These are phyloP conservation scores for Fusarium veterinarium DNA, from an alignment of 2,329 filamentous ascomycete genomes.

Conservation along the genomic window DNA sequence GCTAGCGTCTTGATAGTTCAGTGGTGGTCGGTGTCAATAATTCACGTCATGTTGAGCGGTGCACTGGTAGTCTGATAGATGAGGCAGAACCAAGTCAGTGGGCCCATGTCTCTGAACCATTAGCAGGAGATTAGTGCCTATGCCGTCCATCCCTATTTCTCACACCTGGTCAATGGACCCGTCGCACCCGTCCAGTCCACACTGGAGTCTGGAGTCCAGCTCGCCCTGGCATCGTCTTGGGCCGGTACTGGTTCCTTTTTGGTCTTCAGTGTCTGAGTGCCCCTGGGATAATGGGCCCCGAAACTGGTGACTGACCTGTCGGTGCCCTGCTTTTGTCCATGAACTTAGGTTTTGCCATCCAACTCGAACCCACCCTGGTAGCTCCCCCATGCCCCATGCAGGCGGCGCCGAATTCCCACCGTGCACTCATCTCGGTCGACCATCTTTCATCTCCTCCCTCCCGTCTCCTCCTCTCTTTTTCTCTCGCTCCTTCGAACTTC, in stretches of 20 bases:
- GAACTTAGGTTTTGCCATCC: slow-evolving; percentile 18
- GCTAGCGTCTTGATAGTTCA: slow-evolving; percentile 15
- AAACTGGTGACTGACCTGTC: slow-evolving; percentile 32
- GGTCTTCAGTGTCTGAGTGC: slow-evolving; percentile 32
- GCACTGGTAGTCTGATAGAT: background rate
- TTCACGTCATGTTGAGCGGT: background rate
- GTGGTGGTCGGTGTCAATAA: slow-evolving; percentile 8
- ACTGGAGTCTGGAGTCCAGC: slow-evolving; percentile 8
- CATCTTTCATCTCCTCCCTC: slow-evolving; percentile 44
- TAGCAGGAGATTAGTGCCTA: slow-evolving; percentile 33
- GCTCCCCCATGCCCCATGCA: slow-evolving; percentile 24
- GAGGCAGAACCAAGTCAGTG: background rate
- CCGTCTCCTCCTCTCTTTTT: slow-evolving; percentile 40
- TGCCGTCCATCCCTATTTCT: slow-evolving; percentile 17
- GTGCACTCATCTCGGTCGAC: slow-evolving; percentile 43
- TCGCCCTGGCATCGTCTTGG: slow-evolving; percentile 24
- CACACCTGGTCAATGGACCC: slow-evolving; percentile 20
- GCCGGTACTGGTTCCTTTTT: slow-evolving; percentile 32
- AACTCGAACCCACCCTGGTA: slow-evolving; percentile 26
- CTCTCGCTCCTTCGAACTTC: slow-evolving; percentile 41
- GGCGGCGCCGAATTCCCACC: slow-evolving; percentile 41
- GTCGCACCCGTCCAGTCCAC: slow-evolving; percentile 20
- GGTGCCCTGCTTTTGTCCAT: slow-evolving; percentile 33
- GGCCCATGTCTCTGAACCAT: slow-evolving; percentile 35
- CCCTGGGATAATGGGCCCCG: slow-evolving; percentile 29